A percentile compares a stretch with the other conserved stretches of the same genome.
Evolutionary conservation across 768 basidiomycete genomes (phyloP).

Genomic region (Trametes villosa): DNA sequence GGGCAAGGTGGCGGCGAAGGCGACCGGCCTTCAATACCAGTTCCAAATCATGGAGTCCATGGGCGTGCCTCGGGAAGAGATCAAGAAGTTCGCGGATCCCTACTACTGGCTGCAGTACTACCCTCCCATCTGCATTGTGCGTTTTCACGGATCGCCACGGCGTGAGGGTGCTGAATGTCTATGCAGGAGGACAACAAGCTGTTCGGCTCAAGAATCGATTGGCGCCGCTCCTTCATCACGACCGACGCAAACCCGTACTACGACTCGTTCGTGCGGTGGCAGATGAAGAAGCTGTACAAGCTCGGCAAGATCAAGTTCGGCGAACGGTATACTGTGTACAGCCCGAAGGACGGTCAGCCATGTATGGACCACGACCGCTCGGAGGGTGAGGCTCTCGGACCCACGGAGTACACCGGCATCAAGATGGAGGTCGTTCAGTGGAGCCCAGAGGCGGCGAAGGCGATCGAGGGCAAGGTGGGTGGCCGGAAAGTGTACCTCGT

Average conservation of each 20-base stretch:
- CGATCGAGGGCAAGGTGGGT: conserved; percentile 69
- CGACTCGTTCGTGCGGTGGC: conserved; percentile 97
- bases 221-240: conserved; percentile 93
- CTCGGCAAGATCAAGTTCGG: conserved; percentile 97
- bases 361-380: conserved; percentile 99
- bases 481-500: conserved; percentile 87
- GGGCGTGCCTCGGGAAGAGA: conserved; percentile 83
- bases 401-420: conserved; percentile 92
- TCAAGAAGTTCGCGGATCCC: conserved; percentile 98
- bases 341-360: conserved; percentile 97
- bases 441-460: conserved; percentile 68
- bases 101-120: conserved; percentile 91
- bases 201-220: conserved; percentile 96
- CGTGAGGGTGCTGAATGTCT: conserved; percentile 27
- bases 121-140: conserved; percentile 90
- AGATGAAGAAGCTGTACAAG: conserved; percentile 88
- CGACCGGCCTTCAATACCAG: conserved; percentile 92
- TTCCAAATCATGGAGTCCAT: conserved; percentile 99
- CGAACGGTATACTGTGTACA: conserved; percentile 97
- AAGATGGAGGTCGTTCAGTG: conserved; percentile 94
- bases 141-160: conserved; percentile 30
- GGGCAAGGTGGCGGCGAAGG: conserved; percentile 91
- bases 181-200: conserved; percentile 71
- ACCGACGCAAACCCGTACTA: conserved; percentile 97
- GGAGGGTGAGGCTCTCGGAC: conserved; percentile 92